These are phyloP conservation scores for Chrysoporthe austroafricana DNA, from an alignment of 2,329 filamentous ascomycete genomes.

Conservation along the genomic window DNA sequence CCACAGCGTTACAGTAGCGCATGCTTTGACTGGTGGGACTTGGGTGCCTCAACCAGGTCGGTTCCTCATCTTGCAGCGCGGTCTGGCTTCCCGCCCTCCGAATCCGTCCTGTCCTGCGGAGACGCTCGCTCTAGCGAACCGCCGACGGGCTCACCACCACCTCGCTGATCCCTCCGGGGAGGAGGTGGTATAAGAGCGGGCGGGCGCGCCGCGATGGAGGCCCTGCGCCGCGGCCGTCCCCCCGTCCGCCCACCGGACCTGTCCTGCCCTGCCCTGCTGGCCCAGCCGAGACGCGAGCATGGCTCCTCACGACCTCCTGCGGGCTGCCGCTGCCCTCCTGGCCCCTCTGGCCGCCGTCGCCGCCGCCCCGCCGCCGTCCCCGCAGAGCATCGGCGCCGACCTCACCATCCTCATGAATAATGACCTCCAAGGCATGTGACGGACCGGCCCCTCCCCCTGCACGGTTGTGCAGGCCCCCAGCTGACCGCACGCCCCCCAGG, in stretches of 20 bases:
- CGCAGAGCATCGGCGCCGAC: constrained; percentile 41
- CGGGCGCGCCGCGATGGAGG: neutral
- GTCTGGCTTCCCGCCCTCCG: constrained; percentile 13
- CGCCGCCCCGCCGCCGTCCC: constrained; percentile 39
- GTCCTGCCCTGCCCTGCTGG: neutral
- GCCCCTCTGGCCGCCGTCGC: constrained; percentile 31
- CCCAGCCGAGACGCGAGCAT: constrained; percentile 16
- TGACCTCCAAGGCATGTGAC: constrained; percentile 43
- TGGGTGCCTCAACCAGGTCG: neutral
- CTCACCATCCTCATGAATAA: constrained; percentile 46
- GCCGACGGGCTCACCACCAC: neutral
- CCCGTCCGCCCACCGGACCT: too few species aligned
- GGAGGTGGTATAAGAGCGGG: neutral
- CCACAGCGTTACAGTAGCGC: constrained; percentile 1
- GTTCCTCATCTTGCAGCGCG: neutral
- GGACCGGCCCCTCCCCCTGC: too few species aligned
- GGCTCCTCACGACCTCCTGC: constrained; percentile 19
- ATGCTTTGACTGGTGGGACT: constrained; percentile 6
- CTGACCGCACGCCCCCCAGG: constrained; percentile 34
- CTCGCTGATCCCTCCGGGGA: neutral
- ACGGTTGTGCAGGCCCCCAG: neutral
- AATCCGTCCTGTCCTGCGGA: constrained; percentile 16
- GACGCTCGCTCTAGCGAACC: constrained; percentile 2
- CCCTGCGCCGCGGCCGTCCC: neutral
- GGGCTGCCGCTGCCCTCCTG: constrained; percentile 29